Base-by-base conservation (phyloP, 345 rosid genomes). In the Acer negundo region DNA sequence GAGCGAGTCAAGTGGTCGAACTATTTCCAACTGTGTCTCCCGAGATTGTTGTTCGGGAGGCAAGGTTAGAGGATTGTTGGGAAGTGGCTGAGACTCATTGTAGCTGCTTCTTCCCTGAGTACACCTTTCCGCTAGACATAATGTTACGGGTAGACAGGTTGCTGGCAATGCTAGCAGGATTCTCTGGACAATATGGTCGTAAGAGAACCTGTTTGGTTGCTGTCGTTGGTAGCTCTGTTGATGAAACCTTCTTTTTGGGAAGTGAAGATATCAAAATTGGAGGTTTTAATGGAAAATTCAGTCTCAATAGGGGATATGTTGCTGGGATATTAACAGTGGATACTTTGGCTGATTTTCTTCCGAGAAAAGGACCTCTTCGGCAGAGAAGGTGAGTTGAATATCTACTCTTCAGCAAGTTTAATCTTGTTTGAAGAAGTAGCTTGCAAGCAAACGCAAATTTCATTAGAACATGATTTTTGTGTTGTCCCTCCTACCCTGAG, bases 31-130 rank as follows among this genome's bases (percentile, higher is more conserved):
- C 88, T 15, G 75, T 92, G 76, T 89, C 97, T 74, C 97, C 95
- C 6, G 92, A 91, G 75, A 87, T 96, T 53, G 86, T 92, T 81
- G 97, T 96, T 44, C 86, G 99, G 77, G 99, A 96, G 87, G 99
- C 98, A 24, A 88, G 98, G 76, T 62, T 91, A 67, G 97, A 92
- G 84, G 98, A 96, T 78, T 90, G 94, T 51, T 96, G 99, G 97
- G 97, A 96, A 86, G 97, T 96, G 73, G 97, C 95, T 4, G 99
- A 96, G 90, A 96, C 97, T 79, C 97, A 94, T 74, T 94, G 98
- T 84, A 90, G 94, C 79, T 88, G 94, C 65, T 96, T 94, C 86
- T 92, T 91, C 82, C 99, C 99, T 0, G 88, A 84, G 20, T 94
- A 90, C 75, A 86, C 98, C 1, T 96, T 96, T 81, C 98, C 98